A percentile compares a stretch with the other conserved stretches of the same genome.
Evolutionary conservation across 768 basidiomycete species (phyloP).

Genomic region (Leucocoprinus birnbaumii): DNA sequence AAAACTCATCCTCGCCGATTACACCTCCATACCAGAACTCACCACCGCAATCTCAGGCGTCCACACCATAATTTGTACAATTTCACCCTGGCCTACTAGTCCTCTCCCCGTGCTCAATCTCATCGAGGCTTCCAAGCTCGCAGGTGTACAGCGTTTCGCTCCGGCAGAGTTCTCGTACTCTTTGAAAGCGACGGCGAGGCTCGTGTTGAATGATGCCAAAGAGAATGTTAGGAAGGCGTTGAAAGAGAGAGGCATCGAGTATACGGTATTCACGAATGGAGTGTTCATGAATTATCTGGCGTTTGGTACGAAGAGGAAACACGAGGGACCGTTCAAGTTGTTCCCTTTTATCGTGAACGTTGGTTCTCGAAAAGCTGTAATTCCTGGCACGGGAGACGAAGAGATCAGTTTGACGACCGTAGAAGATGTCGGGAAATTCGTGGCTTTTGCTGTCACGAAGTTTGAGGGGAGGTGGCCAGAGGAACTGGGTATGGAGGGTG

Average conservation of each 20-base stretch:
- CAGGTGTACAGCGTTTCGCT: neutral
- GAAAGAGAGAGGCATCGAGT: neutral
- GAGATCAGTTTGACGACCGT: neutral
- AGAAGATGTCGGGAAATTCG: neutral
- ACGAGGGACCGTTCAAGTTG: neutral
- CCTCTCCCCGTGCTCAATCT: too few relatives aligned
- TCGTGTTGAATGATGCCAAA: neutral
- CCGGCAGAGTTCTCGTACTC: neutral
- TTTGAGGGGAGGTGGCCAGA: conserved; percentile 1
- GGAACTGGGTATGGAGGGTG: conserved; percentile 4
- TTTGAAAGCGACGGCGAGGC: neutral
- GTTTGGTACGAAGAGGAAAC: neutral
- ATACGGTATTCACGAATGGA: neutral
- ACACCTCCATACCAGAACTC: neutral
- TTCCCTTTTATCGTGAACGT: neutral
- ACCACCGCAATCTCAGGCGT: neutral
- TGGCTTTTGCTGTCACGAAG: neutral
- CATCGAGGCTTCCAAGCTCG: neutral
- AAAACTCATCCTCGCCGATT: neutral
- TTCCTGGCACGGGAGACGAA: neutral
- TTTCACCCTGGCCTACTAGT: neutral
- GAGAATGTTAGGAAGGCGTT: neutral
- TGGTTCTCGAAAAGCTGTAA: neutral
- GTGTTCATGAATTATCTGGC: neutral
- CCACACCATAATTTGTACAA: neutral